A percentile compares a stretch with the other conserved stretches of the same genome.
Evolutionary conservation across 768 basidiomycete genomes (phyloP).

Genomic region (Galerina sulciceps): DNA sequence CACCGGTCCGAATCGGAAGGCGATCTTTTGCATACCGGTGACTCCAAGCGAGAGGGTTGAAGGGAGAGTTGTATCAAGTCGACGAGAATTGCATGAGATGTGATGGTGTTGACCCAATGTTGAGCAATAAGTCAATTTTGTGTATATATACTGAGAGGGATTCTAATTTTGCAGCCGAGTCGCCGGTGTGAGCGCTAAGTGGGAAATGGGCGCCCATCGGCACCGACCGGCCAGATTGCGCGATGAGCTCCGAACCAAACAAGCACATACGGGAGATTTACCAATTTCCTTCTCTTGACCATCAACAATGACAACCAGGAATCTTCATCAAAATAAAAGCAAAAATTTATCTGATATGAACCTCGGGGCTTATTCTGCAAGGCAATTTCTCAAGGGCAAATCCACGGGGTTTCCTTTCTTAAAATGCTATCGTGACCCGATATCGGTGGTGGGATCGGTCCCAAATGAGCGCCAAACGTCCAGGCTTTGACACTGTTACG

Average conservation of each 20-base stretch:
- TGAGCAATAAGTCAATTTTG: background rate
- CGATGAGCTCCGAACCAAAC: background rate
- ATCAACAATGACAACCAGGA: constrained; percentile 6
- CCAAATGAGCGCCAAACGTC: constrained; percentile 14
- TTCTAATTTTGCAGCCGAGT: too few relatives aligned
- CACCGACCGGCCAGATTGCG: background rate
- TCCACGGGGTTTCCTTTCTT: constrained; percentile 12
- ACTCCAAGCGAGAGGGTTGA: too few relatives aligned
- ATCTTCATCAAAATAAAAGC: constrained; percentile 11
- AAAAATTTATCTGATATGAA: constrained; percentile 8
- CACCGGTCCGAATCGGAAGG: too few relatives aligned
- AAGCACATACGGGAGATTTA: background rate
- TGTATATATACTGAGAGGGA: too few relatives aligned
- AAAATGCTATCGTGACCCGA: constrained; percentile 11
- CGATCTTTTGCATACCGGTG: too few relatives aligned
- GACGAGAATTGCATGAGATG: too few relatives aligned
- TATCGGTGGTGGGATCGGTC: constrained; percentile 11
- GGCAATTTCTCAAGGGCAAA: constrained; percentile 9
- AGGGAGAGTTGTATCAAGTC: too few relatives aligned
- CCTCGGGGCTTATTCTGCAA: constrained; percentile 6
- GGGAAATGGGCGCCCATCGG: background rate
- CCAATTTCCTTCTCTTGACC: constrained; percentile 5
- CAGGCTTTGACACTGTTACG: constrained; percentile 1
- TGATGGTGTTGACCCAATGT: background rate
- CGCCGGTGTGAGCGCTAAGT: too few relatives aligned